A percentile compares a stretch with the other conserved stretches of the same genome.
Conservation (phyloP, 495 filamentous ascomycete genomes). For the Tuber microsphaerosporum region DNA sequence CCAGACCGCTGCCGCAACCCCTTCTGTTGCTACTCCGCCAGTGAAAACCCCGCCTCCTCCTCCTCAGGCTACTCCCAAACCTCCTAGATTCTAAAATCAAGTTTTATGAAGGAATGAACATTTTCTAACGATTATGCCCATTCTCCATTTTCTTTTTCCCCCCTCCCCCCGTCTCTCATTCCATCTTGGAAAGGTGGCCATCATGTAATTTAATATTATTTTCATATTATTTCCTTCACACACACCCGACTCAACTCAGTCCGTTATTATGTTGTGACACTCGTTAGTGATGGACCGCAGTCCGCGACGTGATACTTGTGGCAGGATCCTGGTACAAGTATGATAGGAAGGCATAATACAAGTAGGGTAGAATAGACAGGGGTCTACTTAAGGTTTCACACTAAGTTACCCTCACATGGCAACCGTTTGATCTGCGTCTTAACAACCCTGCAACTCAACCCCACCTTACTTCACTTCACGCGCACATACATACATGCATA, state of each 20-base stretch:
- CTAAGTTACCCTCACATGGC: background rate
- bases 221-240: background rate
- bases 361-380: background rate
- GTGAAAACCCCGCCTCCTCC: constrained; percentile 17
- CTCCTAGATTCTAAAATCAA: background rate
- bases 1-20: constrained; percentile 18
- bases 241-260: background rate
- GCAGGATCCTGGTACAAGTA: background rate
- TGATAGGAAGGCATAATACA: background rate
- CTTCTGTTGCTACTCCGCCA: background rate
- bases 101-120: background rate
- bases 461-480: background rate
- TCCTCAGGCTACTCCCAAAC: constrained; percentile 26
- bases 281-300: background rate
- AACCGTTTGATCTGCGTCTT: background rate
- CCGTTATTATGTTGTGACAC: background rate
- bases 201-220: constrained; percentile 7
- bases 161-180: background rate
- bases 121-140: background rate
- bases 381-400: background rate
- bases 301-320: background rate
- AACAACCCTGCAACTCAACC: background rate
- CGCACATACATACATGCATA: background rate
- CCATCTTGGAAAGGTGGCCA: background rate
- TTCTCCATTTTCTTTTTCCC: background rate